These are phyloP conservation scores for Blastocystis sp. DNA, from an alignment of 352 stramenopile species.

Conservation along the genomic window DNA sequence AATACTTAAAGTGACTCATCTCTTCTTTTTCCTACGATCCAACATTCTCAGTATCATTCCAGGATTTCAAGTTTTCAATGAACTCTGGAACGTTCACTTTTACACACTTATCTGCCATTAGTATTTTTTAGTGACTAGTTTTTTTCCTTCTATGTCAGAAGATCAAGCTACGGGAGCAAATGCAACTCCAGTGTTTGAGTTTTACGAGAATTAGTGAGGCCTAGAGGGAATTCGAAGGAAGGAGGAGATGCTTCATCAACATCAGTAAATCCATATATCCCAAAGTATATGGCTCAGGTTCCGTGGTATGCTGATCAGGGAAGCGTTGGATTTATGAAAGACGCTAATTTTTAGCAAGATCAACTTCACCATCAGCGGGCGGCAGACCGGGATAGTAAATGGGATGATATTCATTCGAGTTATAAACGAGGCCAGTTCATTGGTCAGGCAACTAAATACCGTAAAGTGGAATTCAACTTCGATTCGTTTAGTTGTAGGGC, in stretches of 20 bases:
- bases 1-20: neutral
- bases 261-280: slow-evolving; percentile 91
- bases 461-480: slow-evolving; percentile 30
- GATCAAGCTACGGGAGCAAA: neutral
- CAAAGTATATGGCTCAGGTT: slow-evolving; percentile 97
- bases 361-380: slow-evolving; percentile 69
- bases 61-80: neutral
- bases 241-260: neutral
- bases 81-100: slow-evolving; percentile 15
- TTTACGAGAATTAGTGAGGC: neutral
- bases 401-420: slow-evolving; percentile 67
- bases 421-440: slow-evolving; percentile 63
- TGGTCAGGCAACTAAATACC: slow-evolving; percentile 66
- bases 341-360: slow-evolving; percentile 24
- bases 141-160: neutral
- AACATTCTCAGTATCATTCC: slow-evolving; percentile 49
- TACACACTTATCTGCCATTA: neutral
- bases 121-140: neutral
- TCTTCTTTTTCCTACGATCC: neutral
- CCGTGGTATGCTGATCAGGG: slow-evolving; percentile 92
- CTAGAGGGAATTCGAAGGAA: neutral
- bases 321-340: slow-evolving; percentile 75
- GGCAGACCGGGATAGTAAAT: slow-evolving; percentile 69
- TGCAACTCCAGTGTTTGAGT: neutral
- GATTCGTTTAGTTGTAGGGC: slow-evolving; percentile 70